Evolutionary conservation across 2,329 filamentous ascomycete species (phyloP).

Genomic region (Ceratocystis eucalypticola): DNA sequence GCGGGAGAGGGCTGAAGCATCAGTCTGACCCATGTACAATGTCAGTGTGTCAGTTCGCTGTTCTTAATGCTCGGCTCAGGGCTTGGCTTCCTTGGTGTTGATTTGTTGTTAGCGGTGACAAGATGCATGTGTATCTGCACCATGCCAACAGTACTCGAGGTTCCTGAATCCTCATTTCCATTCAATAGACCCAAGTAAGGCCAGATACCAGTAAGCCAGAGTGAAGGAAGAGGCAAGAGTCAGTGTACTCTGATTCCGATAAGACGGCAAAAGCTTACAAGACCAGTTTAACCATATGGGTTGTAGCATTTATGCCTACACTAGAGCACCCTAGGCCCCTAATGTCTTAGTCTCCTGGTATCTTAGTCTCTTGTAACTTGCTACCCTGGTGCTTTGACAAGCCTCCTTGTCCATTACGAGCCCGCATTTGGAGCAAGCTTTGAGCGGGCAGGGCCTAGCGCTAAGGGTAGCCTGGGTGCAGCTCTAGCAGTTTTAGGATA

Average conservation of each 20-base stretch:
- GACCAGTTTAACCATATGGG: not conserved
- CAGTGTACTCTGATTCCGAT: not conserved
- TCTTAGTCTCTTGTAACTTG: not conserved
- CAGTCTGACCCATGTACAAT: not conserved
- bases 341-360: not conserved
- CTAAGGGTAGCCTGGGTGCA: not conserved
- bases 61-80: no score
- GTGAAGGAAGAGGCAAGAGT: not conserved
- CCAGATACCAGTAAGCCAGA: not conserved
- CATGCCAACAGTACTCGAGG: not conserved
- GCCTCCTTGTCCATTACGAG: not conserved
- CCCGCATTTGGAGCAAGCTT: conserved; percentile 1
- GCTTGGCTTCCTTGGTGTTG: not conserved
- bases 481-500: not conserved
- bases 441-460: not conserved
- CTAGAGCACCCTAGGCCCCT: not conserved
- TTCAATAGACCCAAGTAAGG: not conserved
- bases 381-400: not conserved
- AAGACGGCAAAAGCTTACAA: conserved; percentile 6
- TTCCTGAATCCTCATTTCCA: not conserved
- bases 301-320: not conserved
- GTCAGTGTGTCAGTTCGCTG: no score
- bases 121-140: not conserved
- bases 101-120: not conserved
- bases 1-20: not conserved